A percentile compares a stretch with the other conserved stretches of the same genome.
Evolutionary conservation across 2,329 filamentous ascomycete species (phyloP).

Genomic region (Truncatella angustata): DNA sequence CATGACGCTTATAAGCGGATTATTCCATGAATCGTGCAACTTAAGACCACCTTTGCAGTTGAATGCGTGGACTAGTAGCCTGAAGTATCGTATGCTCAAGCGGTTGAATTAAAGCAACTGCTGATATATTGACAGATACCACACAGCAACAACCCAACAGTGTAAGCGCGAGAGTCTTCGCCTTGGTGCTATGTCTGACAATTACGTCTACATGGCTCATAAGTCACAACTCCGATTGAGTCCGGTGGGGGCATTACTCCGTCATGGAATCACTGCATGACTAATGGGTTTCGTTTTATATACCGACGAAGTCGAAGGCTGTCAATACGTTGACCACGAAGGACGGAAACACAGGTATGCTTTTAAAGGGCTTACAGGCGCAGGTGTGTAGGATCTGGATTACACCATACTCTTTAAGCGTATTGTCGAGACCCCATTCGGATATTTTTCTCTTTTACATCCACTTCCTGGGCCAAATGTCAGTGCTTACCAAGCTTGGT

Average conservation of each 20-base stretch:
- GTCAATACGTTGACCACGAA: not conserved
- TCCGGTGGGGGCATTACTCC: not conserved
- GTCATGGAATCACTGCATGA: not conserved
- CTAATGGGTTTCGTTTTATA: not conserved
- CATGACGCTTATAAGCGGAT: not conserved
- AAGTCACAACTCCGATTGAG: not conserved
- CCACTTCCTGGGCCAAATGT: not conserved
- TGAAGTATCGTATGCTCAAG: not conserved
- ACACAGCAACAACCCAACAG: not conserved
- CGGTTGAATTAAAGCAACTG: not conserved
- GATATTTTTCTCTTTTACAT: not conserved
- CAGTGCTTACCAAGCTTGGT: not conserved
- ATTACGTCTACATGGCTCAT: not conserved
- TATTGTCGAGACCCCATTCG: not conserved
- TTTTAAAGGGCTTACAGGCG: not conserved
- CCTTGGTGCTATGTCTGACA: not conserved
- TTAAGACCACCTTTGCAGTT: not conserved
- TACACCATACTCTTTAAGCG: slow-evolving; percentile 2
- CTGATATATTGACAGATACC: not conserved
- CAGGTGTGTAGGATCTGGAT: not conserved
- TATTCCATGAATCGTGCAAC: not conserved
- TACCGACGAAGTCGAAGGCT: not conserved
- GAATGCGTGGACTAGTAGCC: not conserved
- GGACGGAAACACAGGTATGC: not conserved
- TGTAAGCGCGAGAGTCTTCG: not conserved